Conservation (phyloP, 2,329 filamentous ascomycete species). For the Corniculantispora saksenae region DNA sequence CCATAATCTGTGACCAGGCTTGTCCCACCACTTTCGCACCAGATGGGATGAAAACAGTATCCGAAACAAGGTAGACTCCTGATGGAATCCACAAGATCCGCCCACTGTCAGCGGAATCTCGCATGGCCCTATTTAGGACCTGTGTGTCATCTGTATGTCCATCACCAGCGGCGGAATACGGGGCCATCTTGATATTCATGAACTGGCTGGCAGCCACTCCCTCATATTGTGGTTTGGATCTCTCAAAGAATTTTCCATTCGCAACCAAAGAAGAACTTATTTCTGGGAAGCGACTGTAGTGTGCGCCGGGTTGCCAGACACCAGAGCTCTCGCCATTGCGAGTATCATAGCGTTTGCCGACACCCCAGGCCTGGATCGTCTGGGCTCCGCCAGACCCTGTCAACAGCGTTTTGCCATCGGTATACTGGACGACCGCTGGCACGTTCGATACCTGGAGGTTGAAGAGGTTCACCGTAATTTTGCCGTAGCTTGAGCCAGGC, state of each 20-base stretch:
- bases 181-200: neutral
- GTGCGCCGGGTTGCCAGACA: neutral
- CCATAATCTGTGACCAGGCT: constrained; percentile 46
- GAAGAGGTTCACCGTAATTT: neutral
- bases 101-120: no score
- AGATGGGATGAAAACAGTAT: constrained; percentile 47
- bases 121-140: no score
- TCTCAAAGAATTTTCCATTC: neutral
- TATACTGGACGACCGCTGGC: no score
- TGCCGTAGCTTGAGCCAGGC: neutral
- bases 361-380: neutral
- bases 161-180: neutral
- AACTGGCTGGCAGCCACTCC: neutral
- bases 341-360: neutral
- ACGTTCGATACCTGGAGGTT: neutral
- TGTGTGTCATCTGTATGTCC: neutral
- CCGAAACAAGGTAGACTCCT: constrained; percentile 47
- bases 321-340: no score
- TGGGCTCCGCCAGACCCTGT: constrained; percentile 29
- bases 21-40: constrained; percentile 48
- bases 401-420: neutral
- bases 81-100: constrained; percentile 36
- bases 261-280: no score
- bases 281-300: no score
- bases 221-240: neutral